Evolutionary conservation across 164 flowering plant species (phyloP), one percentile per base, ranked within the genome.

Genomic region (Tetrastigma voinierianum): DNA sequence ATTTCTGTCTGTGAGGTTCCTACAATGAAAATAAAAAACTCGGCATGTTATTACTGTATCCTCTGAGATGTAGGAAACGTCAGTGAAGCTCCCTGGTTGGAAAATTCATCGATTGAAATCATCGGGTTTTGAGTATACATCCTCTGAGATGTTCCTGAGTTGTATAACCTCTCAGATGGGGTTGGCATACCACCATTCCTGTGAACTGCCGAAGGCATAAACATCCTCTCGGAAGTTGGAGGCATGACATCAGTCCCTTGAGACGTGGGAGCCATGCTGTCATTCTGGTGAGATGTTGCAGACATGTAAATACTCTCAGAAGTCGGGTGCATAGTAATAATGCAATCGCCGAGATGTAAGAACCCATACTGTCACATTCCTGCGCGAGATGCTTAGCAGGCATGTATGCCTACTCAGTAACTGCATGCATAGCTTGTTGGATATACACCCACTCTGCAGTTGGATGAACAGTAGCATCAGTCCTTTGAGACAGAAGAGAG

Each of bases 151-250:
- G 73, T 46, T 62, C 70, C 64, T 17, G 70, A 66, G 57, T 45
- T 46, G 18, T 67, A 71, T 64, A 67, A 54, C 59, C 73, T 68
- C 61, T 76, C 75, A 21, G 76, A 67, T n/a, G 57, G 52, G 55
- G 62, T 51, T 1, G n/a, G 56, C 72, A 64, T 40, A 17, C 64
- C 64, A 3, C 71, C 55, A 60, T 60, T 66, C 67, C 71, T 70
- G 44, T 65, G 70, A 20, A 63, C 60, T 8, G 32, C 15, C 13
- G 55, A 13, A 44, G 68, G 59, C 59, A 62, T 62, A 60, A 67
- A 67, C 60, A 72, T 44, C 17, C 71, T 68, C 61, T 72, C 72
- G 13, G 72, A 59, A 45, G 46, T 61, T 17, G 59, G 48, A 12
- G 65, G 24, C 44, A 74, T 16, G 10, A 21, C 9, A 56, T 66